Evolutionary conservation across 1,284 basidiomycete species (phyloP).

Genomic region (Leccinum pachyderme): DNA sequence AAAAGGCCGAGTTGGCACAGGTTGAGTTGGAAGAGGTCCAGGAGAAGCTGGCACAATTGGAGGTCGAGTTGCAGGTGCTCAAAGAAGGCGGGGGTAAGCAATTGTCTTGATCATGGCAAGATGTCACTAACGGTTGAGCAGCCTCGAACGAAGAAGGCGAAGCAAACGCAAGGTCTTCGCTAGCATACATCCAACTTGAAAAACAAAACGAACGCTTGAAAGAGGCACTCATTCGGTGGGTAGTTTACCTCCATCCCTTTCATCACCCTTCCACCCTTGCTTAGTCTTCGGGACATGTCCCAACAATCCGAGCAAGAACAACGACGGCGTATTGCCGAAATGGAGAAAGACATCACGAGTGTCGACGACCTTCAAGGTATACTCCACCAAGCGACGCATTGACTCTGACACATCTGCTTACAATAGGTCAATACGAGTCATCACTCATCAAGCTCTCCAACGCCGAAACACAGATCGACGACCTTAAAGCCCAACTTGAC

Average conservation of each 20-base stretch:
- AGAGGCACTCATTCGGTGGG: constrained; percentile 84
- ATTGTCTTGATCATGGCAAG: neutral
- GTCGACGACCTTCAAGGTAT: constrained; percentile 72
- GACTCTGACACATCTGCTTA: constrained; percentile 8
- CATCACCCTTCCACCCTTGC: constrained; percentile 3
- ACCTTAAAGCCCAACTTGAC: constrained; percentile 93
- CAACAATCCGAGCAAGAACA: constrained; percentile 88
- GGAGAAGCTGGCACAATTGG: constrained; percentile 77
- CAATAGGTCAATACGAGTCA: constrained; percentile 75
- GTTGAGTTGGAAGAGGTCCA: constrained; percentile 73
- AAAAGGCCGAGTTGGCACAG: constrained; percentile 82
- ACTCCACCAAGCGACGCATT: constrained; percentile 8
- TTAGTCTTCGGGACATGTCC: constrained; percentile 82
- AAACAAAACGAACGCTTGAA: constrained; percentile 96
- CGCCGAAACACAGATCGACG: constrained; percentile 88
- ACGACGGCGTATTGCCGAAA: constrained; percentile 76
- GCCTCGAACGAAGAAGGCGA: constrained; percentile 39
- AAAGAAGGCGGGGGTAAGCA: constrained; percentile 47
- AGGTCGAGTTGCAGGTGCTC: constrained; percentile 83
- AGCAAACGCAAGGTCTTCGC: constrained; percentile 55
- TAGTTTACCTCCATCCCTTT: neutral
- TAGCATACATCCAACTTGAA: constrained; percentile 90
- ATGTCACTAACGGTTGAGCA: constrained; percentile 17
- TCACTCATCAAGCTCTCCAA: constrained; percentile 78
- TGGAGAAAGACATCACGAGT: constrained; percentile 82